A percentile compares a stretch with the other conserved stretches of the same genome.
Conservation (phyloP, 805 yeast genomes). For the Candida ipomoeae region DNA sequence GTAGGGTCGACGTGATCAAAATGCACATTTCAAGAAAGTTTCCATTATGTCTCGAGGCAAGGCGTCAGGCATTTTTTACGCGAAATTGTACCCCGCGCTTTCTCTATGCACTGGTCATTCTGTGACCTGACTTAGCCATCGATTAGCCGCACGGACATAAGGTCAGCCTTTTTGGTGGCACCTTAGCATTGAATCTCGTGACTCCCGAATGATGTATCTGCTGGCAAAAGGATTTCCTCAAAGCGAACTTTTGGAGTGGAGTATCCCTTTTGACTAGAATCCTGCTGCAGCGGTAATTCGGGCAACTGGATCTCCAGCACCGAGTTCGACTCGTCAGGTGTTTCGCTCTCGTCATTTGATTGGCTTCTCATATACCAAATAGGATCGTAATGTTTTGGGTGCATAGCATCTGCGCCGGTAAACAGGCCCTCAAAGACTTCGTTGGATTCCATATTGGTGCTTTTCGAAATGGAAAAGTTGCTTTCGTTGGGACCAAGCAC, state of each 20-base stretch:
- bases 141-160: not conserved
- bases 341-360: slow-evolving; percentile 1
- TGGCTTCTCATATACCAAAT: slow-evolving; percentile 2
- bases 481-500: not conserved
- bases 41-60: not conserved
- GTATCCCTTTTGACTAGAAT: not conserved
- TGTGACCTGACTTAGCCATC: not conserved
- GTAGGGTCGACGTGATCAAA: slow-evolving; percentile 59
- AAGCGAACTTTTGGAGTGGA: not conserved
- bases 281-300: not conserved
- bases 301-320: slow-evolving; percentile 4
- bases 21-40: slow-evolving; percentile 62
- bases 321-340: not conserved
- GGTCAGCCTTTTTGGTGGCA: not conserved
- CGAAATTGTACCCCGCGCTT: not conserved
- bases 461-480: not conserved
- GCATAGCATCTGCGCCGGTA: not conserved
- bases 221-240: slow-evolving; percentile 8
- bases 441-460: not conserved
- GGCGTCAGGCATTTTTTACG: not conserved
- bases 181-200: slow-evolving; percentile 14
- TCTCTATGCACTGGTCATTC: not conserved
- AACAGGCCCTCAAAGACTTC: not conserved
- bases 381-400: not conserved
- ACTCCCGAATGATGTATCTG: slow-evolving; percentile 13